Base-by-base conservation (phyloP, 805 yeast species). In the Diddensiella transvaalensis region DNA sequence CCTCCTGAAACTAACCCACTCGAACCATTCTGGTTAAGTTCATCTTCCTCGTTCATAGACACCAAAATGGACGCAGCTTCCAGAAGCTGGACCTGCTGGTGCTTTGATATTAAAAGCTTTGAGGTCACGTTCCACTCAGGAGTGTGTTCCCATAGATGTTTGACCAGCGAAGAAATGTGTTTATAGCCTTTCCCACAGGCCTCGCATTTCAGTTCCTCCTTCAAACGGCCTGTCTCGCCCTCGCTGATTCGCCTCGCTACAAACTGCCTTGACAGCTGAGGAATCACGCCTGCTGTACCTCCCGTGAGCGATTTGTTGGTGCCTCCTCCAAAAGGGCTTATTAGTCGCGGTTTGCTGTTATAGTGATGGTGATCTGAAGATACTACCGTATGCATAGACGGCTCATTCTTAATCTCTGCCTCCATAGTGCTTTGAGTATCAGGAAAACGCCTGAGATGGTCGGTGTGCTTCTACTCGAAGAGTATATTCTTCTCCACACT, bases 51-150 rank as follows among this genome's bases (percentile, higher is more conserved):
- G 48, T 66, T 82, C 87, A 85, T 81, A 17, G 86, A 82, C 40
- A 87, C 88, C 43, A 86, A 71, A 40, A 86, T 85, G 11, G 60
- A 54, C 3, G 87, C 88, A 24, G 87, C 87, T 60, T 82, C 95
- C 44, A 86, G 71, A 33, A 86, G 71, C 66, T 86, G 95, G 13
- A 87, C 95, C 63, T 86, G 95, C 65, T 86, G 95, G 66, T 86
- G 95, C 65, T 86, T 86, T n/a, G 87, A 82, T 32, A 88, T 86
- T 32, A 84, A 71, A 46, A 87, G 70, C 63, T 85, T 85, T 56
- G 86, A 83, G 2, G 96, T 88, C 63, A 83, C 83, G 59, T 81
- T 85, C 96, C 96, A 87, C 62, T 88, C 96, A 0, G 96, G 95
- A 0, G 96, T 87, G 64, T 87, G 96, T 62, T 87, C 96, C 96